Percentiles rank a stretch among this genome's conserved stretches.
Conservation (phyloP, 2,329 filamentous ascomycete genomes). For the Paraphoma sp. region DNA sequence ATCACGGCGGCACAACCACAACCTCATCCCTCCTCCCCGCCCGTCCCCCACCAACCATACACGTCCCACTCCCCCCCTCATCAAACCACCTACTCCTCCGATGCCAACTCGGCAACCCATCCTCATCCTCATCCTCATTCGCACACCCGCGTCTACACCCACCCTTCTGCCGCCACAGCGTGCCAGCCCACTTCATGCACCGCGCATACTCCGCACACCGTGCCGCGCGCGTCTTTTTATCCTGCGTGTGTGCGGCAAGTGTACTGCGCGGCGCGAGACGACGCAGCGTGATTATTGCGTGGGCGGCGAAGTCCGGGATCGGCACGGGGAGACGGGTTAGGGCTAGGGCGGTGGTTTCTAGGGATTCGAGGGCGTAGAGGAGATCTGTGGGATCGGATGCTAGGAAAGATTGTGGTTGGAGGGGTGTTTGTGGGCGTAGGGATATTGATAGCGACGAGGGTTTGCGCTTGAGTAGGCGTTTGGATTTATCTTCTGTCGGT, state of each 20-base stretch:
- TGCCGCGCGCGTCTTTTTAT: slow-evolving; percentile 26
- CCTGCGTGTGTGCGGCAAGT: slow-evolving; percentile 27
- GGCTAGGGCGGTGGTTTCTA: slow-evolving; percentile 40
- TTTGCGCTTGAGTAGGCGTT: slow-evolving; percentile 27
- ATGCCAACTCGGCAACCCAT: slow-evolving; percentile 44
- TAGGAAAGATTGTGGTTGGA: slow-evolving; percentile 26
- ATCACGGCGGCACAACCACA: not conserved
- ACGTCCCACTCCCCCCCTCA: slow-evolving; percentile 32
- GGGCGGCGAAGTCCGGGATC: slow-evolving; percentile 40
- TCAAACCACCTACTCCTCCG: slow-evolving; percentile 40
- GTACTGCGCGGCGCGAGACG: slow-evolving; percentile 33
- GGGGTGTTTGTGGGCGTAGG: slow-evolving; percentile 5
- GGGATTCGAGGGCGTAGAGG: slow-evolving; percentile 40
- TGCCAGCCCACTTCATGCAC: slow-evolving; percentile 44
- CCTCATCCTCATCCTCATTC: slow-evolving; percentile 42
- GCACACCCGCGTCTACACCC: slow-evolving; percentile 40
- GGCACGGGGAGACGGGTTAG: slow-evolving; percentile 30
- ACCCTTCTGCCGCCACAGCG: slow-evolving; percentile 36
- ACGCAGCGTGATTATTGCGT: slow-evolving; percentile 37
- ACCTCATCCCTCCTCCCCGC: slow-evolving; percentile 10
- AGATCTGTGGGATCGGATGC: slow-evolving; percentile 27
- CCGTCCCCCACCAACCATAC: slow-evolving; percentile 37
- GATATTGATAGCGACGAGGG: slow-evolving; percentile 15
- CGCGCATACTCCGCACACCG: slow-evolving; percentile 41
- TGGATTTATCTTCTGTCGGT: not conserved